These are phyloP conservation scores for Psidium guajava DNA, from an alignment of 345 rosid species.

Conservation along the genomic window DNA sequence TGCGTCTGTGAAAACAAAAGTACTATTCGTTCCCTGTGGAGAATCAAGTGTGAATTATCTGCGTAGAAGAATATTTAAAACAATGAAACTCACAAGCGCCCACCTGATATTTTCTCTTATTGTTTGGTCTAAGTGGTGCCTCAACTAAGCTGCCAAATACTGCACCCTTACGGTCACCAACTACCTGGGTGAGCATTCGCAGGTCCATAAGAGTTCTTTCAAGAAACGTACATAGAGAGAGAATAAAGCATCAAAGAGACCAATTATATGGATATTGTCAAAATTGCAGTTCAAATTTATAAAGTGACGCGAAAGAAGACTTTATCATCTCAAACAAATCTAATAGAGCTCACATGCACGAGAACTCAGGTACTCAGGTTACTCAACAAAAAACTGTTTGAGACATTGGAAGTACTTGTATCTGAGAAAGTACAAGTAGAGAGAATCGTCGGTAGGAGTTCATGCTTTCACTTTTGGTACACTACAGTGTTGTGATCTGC, in stretches of 20 bases:
- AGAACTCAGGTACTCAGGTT: background rate
- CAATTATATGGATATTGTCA: background rate
- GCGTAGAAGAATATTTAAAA: background rate
- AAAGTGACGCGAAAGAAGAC: background rate
- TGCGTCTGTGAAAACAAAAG: conserved; percentile 78
- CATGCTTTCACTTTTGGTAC: background rate
- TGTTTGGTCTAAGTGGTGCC: conserved; percentile 76
- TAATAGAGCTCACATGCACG: background rate
- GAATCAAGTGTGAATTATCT: conserved; percentile 5
- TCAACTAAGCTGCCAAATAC: conserved; percentile 96
- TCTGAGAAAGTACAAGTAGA: background rate
- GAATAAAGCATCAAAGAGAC: background rate
- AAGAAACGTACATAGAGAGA: background rate
- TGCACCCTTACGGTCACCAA: conserved; percentile 85
- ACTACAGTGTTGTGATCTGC: background rate
- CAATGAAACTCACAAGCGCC: background rate
- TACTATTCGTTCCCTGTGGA: conserved; percentile 72
- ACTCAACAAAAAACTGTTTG: background rate
- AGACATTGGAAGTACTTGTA: background rate
- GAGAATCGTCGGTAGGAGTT: background rate
- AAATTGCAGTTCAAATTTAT: background rate
- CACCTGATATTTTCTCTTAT: conserved; percentile 76
- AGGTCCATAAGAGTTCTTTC: background rate
- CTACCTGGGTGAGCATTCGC: conserved; percentile 37
- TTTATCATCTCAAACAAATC: background rate